phyloP scores from a whole-genome alignment of 73 alveolate species.

The Paramecium tetraurelia region DNA sequence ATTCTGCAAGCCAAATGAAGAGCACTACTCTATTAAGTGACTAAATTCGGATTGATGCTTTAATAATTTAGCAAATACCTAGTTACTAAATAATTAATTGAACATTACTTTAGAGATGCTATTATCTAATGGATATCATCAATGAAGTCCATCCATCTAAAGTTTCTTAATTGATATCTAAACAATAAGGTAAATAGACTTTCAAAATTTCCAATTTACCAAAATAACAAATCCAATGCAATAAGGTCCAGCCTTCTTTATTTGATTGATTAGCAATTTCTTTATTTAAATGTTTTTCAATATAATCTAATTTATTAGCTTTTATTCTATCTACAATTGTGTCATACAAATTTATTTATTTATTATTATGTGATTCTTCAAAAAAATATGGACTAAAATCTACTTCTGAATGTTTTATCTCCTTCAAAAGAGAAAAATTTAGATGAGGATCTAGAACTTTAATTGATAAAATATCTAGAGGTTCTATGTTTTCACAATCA shows the following conservation, averaged over 20 bases:
- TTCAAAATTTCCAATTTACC: neutral
- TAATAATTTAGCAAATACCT: neutral
- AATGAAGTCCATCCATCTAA: conserved; percentile 47
- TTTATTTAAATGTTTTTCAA: neutral
- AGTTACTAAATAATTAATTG: neutral
- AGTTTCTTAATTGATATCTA: neutral
- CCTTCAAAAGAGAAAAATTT: neutral
- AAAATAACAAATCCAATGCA: conserved; percentile 17
- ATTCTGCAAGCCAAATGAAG: conserved; percentile 4
- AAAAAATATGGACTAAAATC: neutral
- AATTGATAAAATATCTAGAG: neutral
- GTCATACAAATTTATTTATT: conserved; percentile 2
- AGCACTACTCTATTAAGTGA: neutral
- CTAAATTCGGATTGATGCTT: neutral
- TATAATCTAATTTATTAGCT: neutral
- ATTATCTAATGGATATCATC: conserved; percentile 35
- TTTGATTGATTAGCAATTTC: neutral
- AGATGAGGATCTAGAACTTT: neutral
- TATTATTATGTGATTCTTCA: neutral
- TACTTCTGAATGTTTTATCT: neutral
- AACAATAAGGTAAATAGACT: neutral
- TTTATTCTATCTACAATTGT: neutral
- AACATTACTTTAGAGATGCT: neutral
- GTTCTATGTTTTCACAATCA: neutral
- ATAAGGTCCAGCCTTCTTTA: conserved; percentile 13